Conservation (phyloP, 1,284 basidiomycete species). For the Ganoderma leucocontextum region DNA sequence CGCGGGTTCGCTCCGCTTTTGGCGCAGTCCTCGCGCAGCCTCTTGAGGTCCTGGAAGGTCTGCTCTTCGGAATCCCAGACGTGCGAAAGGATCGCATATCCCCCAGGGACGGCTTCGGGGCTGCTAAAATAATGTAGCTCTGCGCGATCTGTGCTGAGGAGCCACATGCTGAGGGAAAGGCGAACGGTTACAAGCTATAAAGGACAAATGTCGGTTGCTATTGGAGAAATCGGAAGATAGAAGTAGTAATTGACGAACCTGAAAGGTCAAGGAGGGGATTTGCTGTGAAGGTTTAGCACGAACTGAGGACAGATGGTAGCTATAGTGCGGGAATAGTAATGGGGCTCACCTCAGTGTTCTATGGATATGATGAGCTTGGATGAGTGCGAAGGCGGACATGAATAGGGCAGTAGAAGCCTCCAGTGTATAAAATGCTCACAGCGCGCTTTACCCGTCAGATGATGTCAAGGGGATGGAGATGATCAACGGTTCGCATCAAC, state of each 20-base stretch:
- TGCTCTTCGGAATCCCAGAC: constrained; percentile 4
- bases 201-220: too few relatives aligned
- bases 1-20: neutral
- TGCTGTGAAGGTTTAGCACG: too few relatives aligned
- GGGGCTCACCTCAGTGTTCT: neutral
- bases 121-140: constrained; percentile 1
- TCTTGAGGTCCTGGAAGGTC: neutral
- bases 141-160: constrained; percentile 5
- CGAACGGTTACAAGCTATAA: neutral
- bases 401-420: too few relatives aligned
- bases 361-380: neutral
- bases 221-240: neutral
- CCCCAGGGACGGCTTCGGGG: neutral
- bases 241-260: neutral
- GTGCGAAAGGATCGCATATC: constrained; percentile 6
- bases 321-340: neutral
- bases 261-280: neutral
- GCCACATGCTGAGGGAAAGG: constrained; percentile 3
- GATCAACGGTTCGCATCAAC: too few relatives aligned
- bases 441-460: too few relatives aligned
- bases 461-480: too few relatives aligned
- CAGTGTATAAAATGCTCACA: too few relatives aligned
- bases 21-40: neutral
- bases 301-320: neutral
- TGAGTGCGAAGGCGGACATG: too few relatives aligned